phyloP scores from a whole-genome alignment of 768 basidiomycete genomes.

The Leccinum disarticulatum region DNA sequence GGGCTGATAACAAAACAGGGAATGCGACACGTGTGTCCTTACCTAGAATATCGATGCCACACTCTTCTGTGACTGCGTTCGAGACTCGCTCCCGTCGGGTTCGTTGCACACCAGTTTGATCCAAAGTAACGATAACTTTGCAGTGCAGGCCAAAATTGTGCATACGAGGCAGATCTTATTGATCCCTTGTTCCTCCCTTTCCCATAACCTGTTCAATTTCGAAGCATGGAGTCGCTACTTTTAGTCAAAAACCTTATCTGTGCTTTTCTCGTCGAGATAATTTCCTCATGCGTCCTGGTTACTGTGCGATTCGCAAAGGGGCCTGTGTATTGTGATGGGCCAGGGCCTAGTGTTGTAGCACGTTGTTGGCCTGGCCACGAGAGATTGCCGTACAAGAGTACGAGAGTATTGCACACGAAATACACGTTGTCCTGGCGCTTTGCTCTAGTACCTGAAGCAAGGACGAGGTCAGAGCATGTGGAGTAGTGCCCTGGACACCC shows the following conservation, averaged over 20 bases:
- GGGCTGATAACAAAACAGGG: not conserved
- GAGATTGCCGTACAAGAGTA: slow-evolving; percentile 4
- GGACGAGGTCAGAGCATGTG: slow-evolving; percentile 2
- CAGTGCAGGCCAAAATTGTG: slow-evolving; percentile 6
- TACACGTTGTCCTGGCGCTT: slow-evolving; percentile 16
- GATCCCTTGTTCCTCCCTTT: slow-evolving; percentile 10
- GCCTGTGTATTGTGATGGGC: slow-evolving; percentile 14
- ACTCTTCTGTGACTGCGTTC: not conserved
- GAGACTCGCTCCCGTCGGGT: not conserved
- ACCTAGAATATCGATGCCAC: not conserved
- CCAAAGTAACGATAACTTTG: slow-evolving; percentile 4
- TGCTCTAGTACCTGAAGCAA: not conserved
- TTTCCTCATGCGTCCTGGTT: slow-evolving; percentile 23
- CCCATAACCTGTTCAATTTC: slow-evolving; percentile 22
- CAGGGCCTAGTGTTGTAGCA: slow-evolving; percentile 10
- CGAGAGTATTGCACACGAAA: slow-evolving; percentile 12
- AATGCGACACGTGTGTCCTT: not conserved
- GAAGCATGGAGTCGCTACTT: slow-evolving; percentile 24
- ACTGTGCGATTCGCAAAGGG: slow-evolving; percentile 14
- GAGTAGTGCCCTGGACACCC: not conserved
- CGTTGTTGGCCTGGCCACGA: slow-evolving; percentile 8
- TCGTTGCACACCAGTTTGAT: not conserved
- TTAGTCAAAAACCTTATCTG: slow-evolving; percentile 32
- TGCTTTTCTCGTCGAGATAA: slow-evolving; percentile 16
- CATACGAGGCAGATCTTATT: slow-evolving; percentile 22